Evolutionary conservation across 2,329 filamentous ascomycete genomes (phyloP), one percentile per base, ranked within the genome.

Genomic region (Microdochium nivale): DNA sequence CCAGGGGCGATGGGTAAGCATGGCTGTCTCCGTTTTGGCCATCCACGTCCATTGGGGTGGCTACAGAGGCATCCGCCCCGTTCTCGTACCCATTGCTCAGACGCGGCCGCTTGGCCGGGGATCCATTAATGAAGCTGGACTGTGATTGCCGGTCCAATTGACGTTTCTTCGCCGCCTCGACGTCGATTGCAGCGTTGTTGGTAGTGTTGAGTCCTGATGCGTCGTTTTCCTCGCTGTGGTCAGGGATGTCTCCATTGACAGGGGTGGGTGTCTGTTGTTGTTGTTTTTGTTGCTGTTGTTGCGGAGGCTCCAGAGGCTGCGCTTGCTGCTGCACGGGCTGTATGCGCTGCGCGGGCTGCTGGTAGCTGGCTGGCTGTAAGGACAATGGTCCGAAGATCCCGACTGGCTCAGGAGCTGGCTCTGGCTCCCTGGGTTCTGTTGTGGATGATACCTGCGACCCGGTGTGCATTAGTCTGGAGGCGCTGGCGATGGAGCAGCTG

Each of bases 1-100:
- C 80, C 21, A 81, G 74, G 51, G 82, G 81, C 51, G 82, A 85
- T 50, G 81, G 82, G 61, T 85, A 86, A 59, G 81, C 81, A 65
- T 84, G 79, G 61, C 80, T 79, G 62, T 73, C 70, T 56, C 70
- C 67, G 52, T 68, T 67, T 55, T 71, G 69, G 37, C 69, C 69
- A 65, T 84, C 81, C 56, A 83, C 66, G 57, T 84, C 80, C 79
- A 84, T 83, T 57, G 79, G 76, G 55, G 76, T 79, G 44, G 74
- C 70, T 60, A 75, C 72, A 61, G 75, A 70, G 21, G 40, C 40
- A 65, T 74, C 77, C 61, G 68, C 64, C 59, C 72, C 73, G 65
- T 79, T 79, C 61, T 81, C 80, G 67, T 76, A 79, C 63, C 80
- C 80, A 71, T 84, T 84, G 70, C 75, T 81, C 61, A 84, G 72